Base-by-base conservation (phyloP, 140 eudicot genomes). In the Ambrosia hybrid region DNA sequence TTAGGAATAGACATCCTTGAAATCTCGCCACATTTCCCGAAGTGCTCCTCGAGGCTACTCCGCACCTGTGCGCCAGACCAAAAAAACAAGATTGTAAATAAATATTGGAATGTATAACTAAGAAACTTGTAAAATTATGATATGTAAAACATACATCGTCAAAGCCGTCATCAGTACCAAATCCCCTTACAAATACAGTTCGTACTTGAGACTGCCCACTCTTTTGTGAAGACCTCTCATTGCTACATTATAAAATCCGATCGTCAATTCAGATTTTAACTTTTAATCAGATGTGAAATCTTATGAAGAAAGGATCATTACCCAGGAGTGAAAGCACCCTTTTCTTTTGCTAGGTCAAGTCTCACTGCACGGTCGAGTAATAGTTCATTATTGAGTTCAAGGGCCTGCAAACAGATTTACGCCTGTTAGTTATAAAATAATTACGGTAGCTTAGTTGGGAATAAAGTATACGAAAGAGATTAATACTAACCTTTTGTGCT, bases 11-110 rank as follows among this genome's bases (percentile, higher is more conserved):
- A 78, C 4, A 85, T 43, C 52, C 92, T 82, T 21, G 89, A 10
- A 64, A 91, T 85, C 57, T 88, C 96, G 60, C 99, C 99, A 70
- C 99, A 94, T 48, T 84, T 67, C 11, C 85, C 87, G 80, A 94
- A 94, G 75, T 84, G 90, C 74, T 86, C 81, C 72, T 82, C 75
- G 36, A 94, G 83, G 11, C 89, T 78, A 68, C 57, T 68, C 66
- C 89, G 78, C 39, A 85, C 26, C 98, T 92, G 68, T 63, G 95
- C 49, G 81, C 9, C 36, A 53, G 0, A 33, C 57, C 68, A 63
- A 16, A 33, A 37, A 59, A 57, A 26, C 4, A 5, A 9, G 16
- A 33, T 38, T 71, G 11, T 0, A 41, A 7, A 39, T 16, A 17
- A 53, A 39, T 13, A 34, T 0, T 34, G 26, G 12, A 1, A 51